A percentile compares a stretch with the other conserved stretches of the same genome.
Evolutionary conservation across 768 basidiomycete species (phyloP).

Genomic region (Mycena leptocephala): DNA sequence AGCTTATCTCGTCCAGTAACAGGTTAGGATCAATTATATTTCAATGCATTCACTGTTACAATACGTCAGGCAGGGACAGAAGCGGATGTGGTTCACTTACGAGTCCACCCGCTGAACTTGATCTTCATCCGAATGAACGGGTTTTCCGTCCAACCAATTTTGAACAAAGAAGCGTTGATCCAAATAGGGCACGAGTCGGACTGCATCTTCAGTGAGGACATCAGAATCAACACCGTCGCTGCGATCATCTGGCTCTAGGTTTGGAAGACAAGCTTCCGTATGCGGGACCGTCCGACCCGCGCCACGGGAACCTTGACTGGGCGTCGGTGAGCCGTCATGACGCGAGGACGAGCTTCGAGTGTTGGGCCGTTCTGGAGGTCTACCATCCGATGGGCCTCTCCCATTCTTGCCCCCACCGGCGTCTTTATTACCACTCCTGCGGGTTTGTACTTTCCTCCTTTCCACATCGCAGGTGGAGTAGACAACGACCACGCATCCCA

Average conservation of each 20-base stretch:
- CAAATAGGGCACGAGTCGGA: conserved; percentile 2
- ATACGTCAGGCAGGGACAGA: too few species aligned
- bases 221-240: conserved; percentile 11
- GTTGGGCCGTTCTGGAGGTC: not conserved
- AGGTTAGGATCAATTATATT: too few species aligned
- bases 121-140: not conserved
- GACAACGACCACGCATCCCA: not conserved
- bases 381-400: not conserved
- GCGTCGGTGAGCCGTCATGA: not conserved
- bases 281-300: not conserved
- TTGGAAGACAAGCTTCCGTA: not conserved
- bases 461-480: not conserved
- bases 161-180: conserved; percentile 4
- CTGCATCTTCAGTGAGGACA: too few species aligned
- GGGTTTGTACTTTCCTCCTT: not conserved
- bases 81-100: too few species aligned
- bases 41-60: too few species aligned
- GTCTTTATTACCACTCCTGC: not conserved
- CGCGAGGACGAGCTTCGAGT: not conserved
- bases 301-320: not conserved
- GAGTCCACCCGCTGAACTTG: too few species aligned
- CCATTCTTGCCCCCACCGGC: not conserved
- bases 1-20: too few species aligned
- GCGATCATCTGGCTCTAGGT: not conserved
- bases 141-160: conserved; percentile 17